Base-by-base conservation (phyloP, 305 asterid species). In the Ajuga reptans region DNA sequence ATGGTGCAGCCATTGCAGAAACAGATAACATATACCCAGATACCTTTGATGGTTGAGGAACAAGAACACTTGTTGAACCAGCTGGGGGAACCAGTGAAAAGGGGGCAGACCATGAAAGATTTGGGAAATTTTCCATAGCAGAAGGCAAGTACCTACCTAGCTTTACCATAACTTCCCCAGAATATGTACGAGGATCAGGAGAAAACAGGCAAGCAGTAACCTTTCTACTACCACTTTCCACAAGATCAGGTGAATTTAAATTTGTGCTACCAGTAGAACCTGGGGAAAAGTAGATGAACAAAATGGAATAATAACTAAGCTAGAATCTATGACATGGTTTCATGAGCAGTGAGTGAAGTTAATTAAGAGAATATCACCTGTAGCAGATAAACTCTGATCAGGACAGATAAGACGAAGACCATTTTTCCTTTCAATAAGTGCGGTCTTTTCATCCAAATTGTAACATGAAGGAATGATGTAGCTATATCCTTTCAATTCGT, bases 71-170 rank as follows among this genome's bases (percentile, higher is more conserved):
- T 59, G 88, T 79, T 62, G 95, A 84, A 80, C 99, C 99, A 67
- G 99, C 86, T 71, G 95, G 95, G 4, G 99, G 99, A 73, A 87
- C 92, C 66, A 93, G 89, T 14, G 90, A 78, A 85, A 90, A 93
- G 18, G 89, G 85, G 65, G 76, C 73, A 59, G 99, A 93, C 97
- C 99, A 93, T 55, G 88, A 83, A 51, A 60, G 69, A 69, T 79
- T 83, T 18, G 87, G 80, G 67, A 77, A 69, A 68, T 74, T 83
- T 68, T 80, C 88, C 64, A 73, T 29, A 54, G 73, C 77, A n/a
- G 84, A 76, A 77, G 88, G 84, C 60, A 82, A 69, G 63, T 80
- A 76, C 80, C 94, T 84, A 79, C 95, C 76, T 5, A 93, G 81
- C 83, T 73, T 85, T 66, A 89, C 96, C 79, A 77, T 76, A 68